Base-by-base conservation (phyloP, 1,139 yeast genomes). In the Tardiomyces digboiensis region DNA sequence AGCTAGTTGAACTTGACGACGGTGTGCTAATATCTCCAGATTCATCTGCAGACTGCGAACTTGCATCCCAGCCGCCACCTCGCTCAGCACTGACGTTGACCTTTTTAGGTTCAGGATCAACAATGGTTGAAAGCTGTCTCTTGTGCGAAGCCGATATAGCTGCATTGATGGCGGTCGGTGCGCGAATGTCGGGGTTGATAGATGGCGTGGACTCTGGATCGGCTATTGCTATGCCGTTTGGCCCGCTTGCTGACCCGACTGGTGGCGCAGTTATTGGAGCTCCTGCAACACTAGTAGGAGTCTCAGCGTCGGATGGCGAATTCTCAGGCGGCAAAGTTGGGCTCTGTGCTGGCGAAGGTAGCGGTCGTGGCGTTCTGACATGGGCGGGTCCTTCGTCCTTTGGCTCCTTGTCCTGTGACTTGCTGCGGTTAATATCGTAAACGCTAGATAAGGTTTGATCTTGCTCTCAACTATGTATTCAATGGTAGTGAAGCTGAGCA, bases 311-410 rank as follows among this genome's bases (percentile, higher is more conserved):
- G 16, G 5, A 5, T 8, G 33, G 33, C 10, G 33, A 26, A 5
- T 8, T 26, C 16, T 26, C 33, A 5, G 33, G 33, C 10, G 33
- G 16, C 33, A 26, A 16, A n/a, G 33, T 26, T 8, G 33, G 33
- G 33, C 33, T 26, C 33, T 26, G 33, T 26, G 33, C 33, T 8
- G 33, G 33, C 33, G 33, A 26, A n/a, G 33, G 33, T 8, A 26
- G 33, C 10, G 33, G 33, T 8, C 10, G 5, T 16, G 33, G 33
- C 33, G 33, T 16, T n/a, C n/a, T n/a, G n/a, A n/a, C n/a, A n/a
- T n/a, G n/a, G 33, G 14, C 33, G 33, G 16, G 33, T 8, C 8
- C 10, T 16, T 26, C 33, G 5, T 26, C 33, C 33, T 26, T 26
- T 26, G 14, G 5, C 14, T 26, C 33, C 10, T 26, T 26, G 33